phyloP scores from a whole-genome alignment of 345 rosid genomes.

The Passiflora organensis region DNA sequence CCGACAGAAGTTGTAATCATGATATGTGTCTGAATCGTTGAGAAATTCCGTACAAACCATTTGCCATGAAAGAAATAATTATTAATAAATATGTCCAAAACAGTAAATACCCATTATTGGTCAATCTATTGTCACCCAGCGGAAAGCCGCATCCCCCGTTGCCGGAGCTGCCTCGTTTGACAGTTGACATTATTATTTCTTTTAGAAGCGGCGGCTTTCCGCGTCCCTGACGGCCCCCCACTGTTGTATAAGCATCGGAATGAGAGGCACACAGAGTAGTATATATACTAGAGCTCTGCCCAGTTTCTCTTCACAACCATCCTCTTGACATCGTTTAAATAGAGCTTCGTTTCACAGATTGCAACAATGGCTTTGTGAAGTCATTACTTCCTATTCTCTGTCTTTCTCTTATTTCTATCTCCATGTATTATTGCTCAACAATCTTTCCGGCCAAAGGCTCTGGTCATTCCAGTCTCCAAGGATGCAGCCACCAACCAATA shows the following conservation, averaged over 20 bases:
- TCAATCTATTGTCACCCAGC: too few species aligned
- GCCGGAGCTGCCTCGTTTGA: neutral
- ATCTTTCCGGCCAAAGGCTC: conserved; percentile 64
- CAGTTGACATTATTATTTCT: neutral
- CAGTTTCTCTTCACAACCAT: neutral
- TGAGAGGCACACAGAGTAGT: neutral
- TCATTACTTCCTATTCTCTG: neutral
- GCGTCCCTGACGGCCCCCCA: too few species aligned
- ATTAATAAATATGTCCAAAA: too few species aligned
- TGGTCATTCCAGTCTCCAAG: conserved; percentile 49
- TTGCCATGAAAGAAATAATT: too few species aligned
- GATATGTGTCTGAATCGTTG: too few species aligned
- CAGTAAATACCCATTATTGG: too few species aligned
- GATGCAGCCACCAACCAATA: conserved; percentile 62
- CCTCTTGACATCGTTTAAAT: neutral
- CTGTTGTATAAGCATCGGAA: too few species aligned
- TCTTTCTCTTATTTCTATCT: neutral
- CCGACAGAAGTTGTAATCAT: too few species aligned
- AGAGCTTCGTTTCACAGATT: neutral
- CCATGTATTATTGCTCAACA: conserved; percentile 28
- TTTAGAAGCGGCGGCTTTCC: neutral
- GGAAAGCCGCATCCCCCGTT: too few species aligned
- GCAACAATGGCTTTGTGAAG: neutral
- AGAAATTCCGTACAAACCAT: too few species aligned
- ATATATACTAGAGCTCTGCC: neutral